Percentiles rank a stretch among this genome's conserved stretches.
Conservation (phyloP, 306 rosid genomes). For the Malus sieversii region DNA sequence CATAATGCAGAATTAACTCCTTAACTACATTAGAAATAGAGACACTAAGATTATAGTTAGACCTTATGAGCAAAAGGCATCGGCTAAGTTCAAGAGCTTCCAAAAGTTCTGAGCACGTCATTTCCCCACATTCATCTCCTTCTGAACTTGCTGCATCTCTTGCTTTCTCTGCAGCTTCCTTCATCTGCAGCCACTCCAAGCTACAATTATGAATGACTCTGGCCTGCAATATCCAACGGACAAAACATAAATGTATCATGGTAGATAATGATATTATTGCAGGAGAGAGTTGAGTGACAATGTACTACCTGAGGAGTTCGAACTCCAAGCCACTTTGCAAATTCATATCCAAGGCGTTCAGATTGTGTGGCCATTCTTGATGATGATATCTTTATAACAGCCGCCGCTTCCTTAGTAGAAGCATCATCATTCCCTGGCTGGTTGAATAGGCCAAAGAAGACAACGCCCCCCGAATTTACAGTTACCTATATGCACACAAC, state of each 20-base stretch:
- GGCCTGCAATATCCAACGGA: constrained; percentile 45
- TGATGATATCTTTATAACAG: constrained; percentile 83
- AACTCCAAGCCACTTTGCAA: constrained; percentile 82
- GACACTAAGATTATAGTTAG: constrained; percentile 6
- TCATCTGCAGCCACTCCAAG: constrained; percentile 82
- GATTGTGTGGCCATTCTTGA: constrained; percentile 94
- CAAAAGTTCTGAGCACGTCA: constrained; percentile 86
- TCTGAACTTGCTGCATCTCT: constrained; percentile 58
- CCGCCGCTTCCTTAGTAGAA: constrained; percentile 67
- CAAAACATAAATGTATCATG: neutral
- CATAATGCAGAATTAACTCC: constrained; percentile 6
- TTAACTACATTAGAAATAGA: constrained; percentile 1
- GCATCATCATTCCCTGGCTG: constrained; percentile 34
- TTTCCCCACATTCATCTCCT: constrained; percentile 70
- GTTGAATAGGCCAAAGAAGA: constrained; percentile 82
- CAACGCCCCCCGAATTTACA: constrained; percentile 93
- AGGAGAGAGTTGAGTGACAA: neutral
- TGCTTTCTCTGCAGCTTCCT: constrained; percentile 88
- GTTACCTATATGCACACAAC: constrained; percentile 64
- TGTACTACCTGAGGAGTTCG: constrained; percentile 77
- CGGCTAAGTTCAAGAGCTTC: constrained; percentile 98
- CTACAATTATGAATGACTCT: constrained; percentile 80
- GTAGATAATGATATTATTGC: constrained; percentile 4
- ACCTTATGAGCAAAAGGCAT: constrained; percentile 86
- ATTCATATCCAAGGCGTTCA: constrained; percentile 90